Base-by-base conservation (phyloP, 2,329 filamentous ascomycete species). In the Colletotrichum eremochloae region DNA sequence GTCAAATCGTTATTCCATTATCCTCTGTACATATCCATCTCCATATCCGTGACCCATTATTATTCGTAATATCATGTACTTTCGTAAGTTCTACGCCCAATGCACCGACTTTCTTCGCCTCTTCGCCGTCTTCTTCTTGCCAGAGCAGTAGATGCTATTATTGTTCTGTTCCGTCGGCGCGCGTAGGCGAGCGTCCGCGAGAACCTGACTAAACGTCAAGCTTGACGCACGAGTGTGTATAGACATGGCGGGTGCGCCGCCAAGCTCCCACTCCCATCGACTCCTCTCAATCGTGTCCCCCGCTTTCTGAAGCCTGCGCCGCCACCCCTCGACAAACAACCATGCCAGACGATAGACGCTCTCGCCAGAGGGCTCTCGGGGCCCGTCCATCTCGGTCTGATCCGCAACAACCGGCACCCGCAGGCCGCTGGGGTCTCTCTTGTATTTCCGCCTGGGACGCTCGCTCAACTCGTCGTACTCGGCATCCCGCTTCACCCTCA, bases 291-390 rank as follows among this genome's bases (percentile, higher is more conserved):
- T 75, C 11, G 79, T 60, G 57, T 82, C 79, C 2, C 79, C 78
- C 4, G 78, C 78, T 53, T 75, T 77, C 5, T 76, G 75, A 36
- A 84, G 69, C 63, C 78, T 76, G 48, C 77, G 77, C 29, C 81
- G 77, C 82, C 82, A 84, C 2, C 82, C 82, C 67, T 83, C 78
- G 2, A 79, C 79, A 67, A 78, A 82, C 48, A 82, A 68, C 81
- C 82, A 84, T 2, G 82, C 79, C 29, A 82, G 75, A 12, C 82
- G 78, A 58, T 75, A 80, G 0, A 79, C 77, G 40, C 77, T 77
- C 48, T 67, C 73, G 8, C 74, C 72, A 40, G 75, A 73, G 33
- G 66, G 68, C 44, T 75, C 60, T 11, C 52, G 58, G 57, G 63
- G n/a, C 52, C 65, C 31, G 14, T 42, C n/a, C 29, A 29, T 52